Base-by-base conservation (phyloP, 768 basidiomycete genomes). In the Phylloporus scabripes region DNA sequence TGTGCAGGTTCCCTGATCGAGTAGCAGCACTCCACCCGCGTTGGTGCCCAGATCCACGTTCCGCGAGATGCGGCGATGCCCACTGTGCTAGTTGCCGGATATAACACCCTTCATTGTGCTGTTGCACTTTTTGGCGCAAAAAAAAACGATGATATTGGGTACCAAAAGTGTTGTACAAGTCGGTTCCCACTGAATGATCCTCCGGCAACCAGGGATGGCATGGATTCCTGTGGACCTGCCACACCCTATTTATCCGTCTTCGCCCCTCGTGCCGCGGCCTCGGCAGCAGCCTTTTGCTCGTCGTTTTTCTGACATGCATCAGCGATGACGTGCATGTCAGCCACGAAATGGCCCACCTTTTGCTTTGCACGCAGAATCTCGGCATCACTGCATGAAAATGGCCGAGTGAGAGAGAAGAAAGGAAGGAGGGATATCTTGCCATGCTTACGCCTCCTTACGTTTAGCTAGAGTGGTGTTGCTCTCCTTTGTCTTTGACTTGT, bases 341-440 rank as follows among this genome's bases (percentile, higher is more conserved):
- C 44, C 32, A 41, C 20, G 23, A 36, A 20, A 14, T 73, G 36
- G 12, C 7, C 2, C 69, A 82, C 87, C 83, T 84, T 87, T 65
- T 90, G 87, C 65, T 91, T 91, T 52, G 81, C 80, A 49, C 83
- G 77, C 51, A 91, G 65, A 39, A 79, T 78, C 58, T 83, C 83
- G 37, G 88, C 87, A 66, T 91, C 87, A 50, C 88, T 91, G 61
- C 17, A 41, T 42, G 62, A 52, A 55, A 55, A 53, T 32, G 50
- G 55, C 57, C 60, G 48, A 58, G 50, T 63, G 58, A 64, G 57
- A 51, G 45, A 58, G 48, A 32, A 55, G 50, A 55, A 54, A 47
- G 48, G 45, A 20, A 32, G 40, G 48, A 54, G 50, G 44, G 48
- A 42, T 51, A 45, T 49, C 28, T 29, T 29, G 39, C 37, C 45